Percentiles rank a stretch among this genome's conserved stretches.
phyloP scores from a whole-genome alignment of 2,329 filamentous ascomycete genomes.

The Stylonectria norvegica region DNA sequence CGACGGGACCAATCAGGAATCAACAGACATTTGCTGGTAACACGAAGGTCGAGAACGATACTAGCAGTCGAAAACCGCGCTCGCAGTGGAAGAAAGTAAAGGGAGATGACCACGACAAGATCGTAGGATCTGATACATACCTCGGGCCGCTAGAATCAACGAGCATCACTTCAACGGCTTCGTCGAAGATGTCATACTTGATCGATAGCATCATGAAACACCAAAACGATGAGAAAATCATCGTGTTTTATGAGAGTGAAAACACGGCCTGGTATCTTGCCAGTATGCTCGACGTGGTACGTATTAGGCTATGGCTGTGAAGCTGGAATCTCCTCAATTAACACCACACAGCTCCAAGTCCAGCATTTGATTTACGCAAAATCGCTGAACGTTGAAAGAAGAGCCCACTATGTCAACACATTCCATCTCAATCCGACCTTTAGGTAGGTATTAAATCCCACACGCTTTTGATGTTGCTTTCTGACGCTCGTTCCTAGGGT shows the following conservation, averaged over 20 bases:
- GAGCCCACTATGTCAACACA: slow-evolving; percentile 71
- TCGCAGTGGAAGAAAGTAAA: slow-evolving; percentile 29
- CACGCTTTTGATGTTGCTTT: neutral
- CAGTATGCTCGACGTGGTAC: slow-evolving; percentile 70
- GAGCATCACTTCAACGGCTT: slow-evolving; percentile 72
- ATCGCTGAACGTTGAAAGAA: slow-evolving; percentile 55
- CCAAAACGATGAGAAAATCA: slow-evolving; percentile 74
- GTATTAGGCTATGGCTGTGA: too few species aligned
- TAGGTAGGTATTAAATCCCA: slow-evolving; percentile 35
- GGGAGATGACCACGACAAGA: slow-evolving; percentile 18
- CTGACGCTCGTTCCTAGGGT: slow-evolving; percentile 48
- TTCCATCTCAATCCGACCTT: slow-evolving; percentile 71
- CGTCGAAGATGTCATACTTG: slow-evolving; percentile 83
- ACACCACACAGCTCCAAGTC: slow-evolving; percentile 46
- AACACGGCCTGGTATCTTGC: slow-evolving; percentile 85
- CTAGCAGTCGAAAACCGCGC: slow-evolving; percentile 32
- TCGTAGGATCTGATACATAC: slow-evolving; percentile 21
- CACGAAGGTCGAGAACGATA: slow-evolving; percentile 40
- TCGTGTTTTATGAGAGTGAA: slow-evolving; percentile 88
- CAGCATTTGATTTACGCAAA: slow-evolving; percentile 66
- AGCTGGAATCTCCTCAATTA: too few species aligned
- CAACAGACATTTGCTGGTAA: slow-evolving; percentile 38
- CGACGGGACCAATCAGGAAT: too few species aligned
- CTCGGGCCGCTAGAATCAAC: slow-evolving; percentile 54
- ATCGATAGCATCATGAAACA: slow-evolving; percentile 68